A percentile compares a stretch with the other conserved stretches of the same genome.
Evolutionary conservation across 2,329 filamentous ascomycete genomes (phyloP).

Genomic region (Dactylellina parvicollis): DNA sequence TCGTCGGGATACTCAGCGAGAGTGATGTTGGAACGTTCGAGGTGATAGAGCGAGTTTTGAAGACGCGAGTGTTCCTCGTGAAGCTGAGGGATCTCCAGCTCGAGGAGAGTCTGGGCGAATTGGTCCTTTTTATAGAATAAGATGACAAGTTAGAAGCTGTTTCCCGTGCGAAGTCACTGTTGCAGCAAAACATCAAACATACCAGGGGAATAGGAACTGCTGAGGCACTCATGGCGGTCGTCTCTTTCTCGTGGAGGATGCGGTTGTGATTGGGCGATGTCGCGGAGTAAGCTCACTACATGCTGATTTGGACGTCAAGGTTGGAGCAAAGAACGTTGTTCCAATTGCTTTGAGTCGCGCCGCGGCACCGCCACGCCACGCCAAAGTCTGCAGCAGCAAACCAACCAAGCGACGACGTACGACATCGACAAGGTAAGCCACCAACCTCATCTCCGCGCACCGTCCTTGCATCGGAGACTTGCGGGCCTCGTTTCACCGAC

Average conservation of each 20-base stretch:
- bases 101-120: constrained; percentile 55
- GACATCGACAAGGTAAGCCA: constrained; percentile 4
- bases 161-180: neutral
- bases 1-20: constrained; percentile 49
- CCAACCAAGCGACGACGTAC: neutral
- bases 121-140: constrained; percentile 43
- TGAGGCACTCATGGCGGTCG: constrained; percentile 53
- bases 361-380: neutral
- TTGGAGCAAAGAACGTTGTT: no score
- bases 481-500: neutral
- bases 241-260: neutral
- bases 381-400: neutral
- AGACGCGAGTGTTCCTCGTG: constrained; percentile 57
- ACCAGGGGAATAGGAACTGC: constrained; percentile 56
- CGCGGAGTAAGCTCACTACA: constrained; percentile 6
- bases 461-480: neutral
- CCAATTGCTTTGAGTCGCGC: neutral
- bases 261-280: neutral
- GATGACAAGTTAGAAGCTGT: neutral
- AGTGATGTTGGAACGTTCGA: constrained; percentile 55
- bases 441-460: neutral
- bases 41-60: constrained; percentile 57
- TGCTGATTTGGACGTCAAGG: no score
- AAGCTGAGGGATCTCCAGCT: constrained; percentile 57
- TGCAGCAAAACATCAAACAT: neutral